These are phyloP conservation scores for Pseudonitzschia delicatissima DNA, from an alignment of 108 stramenopile species.

Conservation along the genomic window DNA sequence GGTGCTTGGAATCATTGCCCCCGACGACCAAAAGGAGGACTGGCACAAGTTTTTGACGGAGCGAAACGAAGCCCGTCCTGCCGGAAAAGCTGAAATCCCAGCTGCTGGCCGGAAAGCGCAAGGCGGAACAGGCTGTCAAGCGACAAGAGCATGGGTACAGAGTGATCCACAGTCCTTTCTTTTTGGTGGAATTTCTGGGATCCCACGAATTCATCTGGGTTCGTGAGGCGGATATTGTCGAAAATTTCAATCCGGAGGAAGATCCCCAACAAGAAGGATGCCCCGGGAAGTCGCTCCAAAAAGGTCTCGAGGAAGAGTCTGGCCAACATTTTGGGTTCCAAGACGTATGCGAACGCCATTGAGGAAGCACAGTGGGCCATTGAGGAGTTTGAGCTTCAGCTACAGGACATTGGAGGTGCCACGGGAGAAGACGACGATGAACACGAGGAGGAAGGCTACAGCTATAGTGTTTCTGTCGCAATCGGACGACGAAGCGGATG, in stretches of 20 bases:
- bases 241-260: slow-evolving; percentile 77
- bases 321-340: slow-evolving; percentile 47
- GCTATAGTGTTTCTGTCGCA: slow-evolving; percentile 65
- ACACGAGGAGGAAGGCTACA: slow-evolving; percentile 45
- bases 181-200: slow-evolving; percentile 86
- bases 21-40: slow-evolving; percentile 77
- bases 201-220: slow-evolving; percentile 91
- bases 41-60: slow-evolving; percentile 79
- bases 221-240: slow-evolving; percentile 76
- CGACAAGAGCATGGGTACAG: slow-evolving; percentile 37
- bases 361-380: slow-evolving; percentile 78
- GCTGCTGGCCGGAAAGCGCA: slow-evolving; percentile 61
- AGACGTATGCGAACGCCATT: slow-evolving; percentile 60
- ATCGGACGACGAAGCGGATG: slow-evolving; percentile 82
- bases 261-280: slow-evolving; percentile 60
- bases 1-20: slow-evolving; percentile 83
- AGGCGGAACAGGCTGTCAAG: slow-evolving; percentile 65
- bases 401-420: slow-evolving; percentile 48
- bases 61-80: slow-evolving; percentile 73
- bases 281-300: slow-evolving; percentile 29
- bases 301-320: slow-evolving; percentile 49
- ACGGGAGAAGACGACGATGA: slow-evolving; percentile 57
- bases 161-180: slow-evolving; percentile 76
- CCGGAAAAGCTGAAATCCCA: slow-evolving; percentile 78
- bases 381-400: slow-evolving; percentile 70